phyloP scores from a whole-genome alignment of 2,329 filamentous ascomycete species.

The Pyrenophora seminiperda region DNA sequence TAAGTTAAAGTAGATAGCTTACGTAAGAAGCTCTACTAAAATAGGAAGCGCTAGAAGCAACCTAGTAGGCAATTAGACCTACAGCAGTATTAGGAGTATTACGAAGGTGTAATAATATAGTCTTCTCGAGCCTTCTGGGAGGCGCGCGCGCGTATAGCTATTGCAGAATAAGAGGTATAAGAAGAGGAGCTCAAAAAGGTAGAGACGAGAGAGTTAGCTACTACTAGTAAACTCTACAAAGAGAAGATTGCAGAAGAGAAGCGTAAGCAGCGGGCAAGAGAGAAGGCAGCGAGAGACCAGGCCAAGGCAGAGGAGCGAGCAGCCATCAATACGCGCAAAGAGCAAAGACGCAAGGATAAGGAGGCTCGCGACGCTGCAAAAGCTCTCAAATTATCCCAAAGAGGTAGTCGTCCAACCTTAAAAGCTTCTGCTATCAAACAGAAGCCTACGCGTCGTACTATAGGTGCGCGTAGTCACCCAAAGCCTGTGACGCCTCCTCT shows the following conservation, averaged over 20 bases:
- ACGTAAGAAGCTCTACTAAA: neutral
- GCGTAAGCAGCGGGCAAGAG: neutral
- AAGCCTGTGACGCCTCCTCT: neutral
- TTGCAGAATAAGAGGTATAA: neutral
- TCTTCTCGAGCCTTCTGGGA: neutral
- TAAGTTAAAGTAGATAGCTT: neutral
- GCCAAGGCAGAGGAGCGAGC: neutral
- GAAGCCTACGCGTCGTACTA: neutral
- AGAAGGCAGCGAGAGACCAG: neutral
- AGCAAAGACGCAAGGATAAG: neutral
- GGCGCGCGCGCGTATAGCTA: neutral
- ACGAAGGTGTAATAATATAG: constrained; percentile 1
- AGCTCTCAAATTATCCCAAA: neutral
- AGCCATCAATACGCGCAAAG: constrained; percentile 3
- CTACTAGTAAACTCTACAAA: neutral
- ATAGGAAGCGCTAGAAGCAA: neutral
- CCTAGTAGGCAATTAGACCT: neutral
- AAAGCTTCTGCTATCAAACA: neutral
- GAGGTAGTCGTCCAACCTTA: neutral
- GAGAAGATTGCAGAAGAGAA: constrained; percentile 1
- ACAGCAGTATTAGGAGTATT: neutral
- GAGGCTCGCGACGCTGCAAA: neutral
- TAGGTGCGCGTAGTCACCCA: neutral
- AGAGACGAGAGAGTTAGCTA: neutral
- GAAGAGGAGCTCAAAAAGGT: constrained; percentile 3